Evolutionary conservation across 2,329 filamentous ascomycete genomes (phyloP), one percentile per base, ranked within the genome.

Genomic region (Dactylellina sp.): DNA sequence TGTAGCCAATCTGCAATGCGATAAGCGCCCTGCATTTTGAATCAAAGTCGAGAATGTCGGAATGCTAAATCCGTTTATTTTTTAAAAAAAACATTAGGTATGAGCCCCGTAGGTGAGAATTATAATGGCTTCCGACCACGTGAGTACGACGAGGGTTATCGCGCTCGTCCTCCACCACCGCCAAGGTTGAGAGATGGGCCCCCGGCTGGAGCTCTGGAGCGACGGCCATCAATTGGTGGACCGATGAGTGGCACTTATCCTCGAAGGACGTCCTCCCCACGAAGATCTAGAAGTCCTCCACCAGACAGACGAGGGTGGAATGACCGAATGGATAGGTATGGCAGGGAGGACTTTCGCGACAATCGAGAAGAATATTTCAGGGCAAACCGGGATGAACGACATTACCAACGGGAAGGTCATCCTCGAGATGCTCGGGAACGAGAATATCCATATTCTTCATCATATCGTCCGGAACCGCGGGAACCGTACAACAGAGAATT

Each of bases 261-360:
- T 25, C 60, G 68, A 14, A 57, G 68, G n/a, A 61, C 60, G 11
- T 65, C 68, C 3, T 59, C 66, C 35, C 47, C 60, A 22, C 44
- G 68, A 35, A 72, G 68, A 61, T 72, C 68, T 61, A 47, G 68
- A 56, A 72, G 68, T 40, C 68, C 68, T 14, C 60, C n/a, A n/a
- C n/a, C 68, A 11, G 68, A 72, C 28, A 59, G 68, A 65, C 39
- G 68, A 35, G 66, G 32, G 11, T 72, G 68, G 68, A 61, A 40
- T 12, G 68, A 65, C 35, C 37, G 68, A 25, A 65, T 65, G 7
- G 68, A 72, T 25, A 46, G 68, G 35, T 72, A 72, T 50, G 35
- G 20, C 1, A 60, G 68, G 18, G 68, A 72, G 16, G 53, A 65
- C 20, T 72, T 72, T 42, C 68, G 68, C 40, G 62, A 66, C 42